Conservation (phyloP, 345 rosid genomes). For the Excoecaria agallocha region DNA sequence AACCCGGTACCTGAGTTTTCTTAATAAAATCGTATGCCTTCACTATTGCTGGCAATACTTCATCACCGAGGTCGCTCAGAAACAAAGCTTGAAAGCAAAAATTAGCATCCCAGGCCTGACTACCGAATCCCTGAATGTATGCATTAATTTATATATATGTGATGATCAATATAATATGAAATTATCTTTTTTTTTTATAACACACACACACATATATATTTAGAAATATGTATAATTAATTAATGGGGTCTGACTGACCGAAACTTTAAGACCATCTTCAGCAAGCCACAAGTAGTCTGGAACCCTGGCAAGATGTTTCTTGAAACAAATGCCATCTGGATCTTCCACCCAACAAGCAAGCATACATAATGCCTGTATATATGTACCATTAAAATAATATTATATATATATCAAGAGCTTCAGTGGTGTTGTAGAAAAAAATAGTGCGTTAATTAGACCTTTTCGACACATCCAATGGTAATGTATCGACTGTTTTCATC, state of each 20-base stretch:
- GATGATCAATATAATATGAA: too few relatives aligned
- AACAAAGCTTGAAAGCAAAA: conserved; percentile 45
- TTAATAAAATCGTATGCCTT: conserved; percentile 42
- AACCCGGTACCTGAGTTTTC: conserved; percentile 43
- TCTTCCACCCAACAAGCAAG: conserved; percentile 75
- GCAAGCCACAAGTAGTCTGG: conserved; percentile 60
- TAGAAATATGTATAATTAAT: neutral
- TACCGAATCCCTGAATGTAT: conserved; percentile 45
- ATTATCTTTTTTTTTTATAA: too few relatives aligned
- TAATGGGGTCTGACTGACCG: conserved; percentile 25
- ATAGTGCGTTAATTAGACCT: neutral
- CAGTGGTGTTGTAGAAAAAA: neutral
- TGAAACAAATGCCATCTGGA: conserved; percentile 48
- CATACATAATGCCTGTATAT: conserved; percentile 50
- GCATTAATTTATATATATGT: neutral
- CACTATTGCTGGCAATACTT: conserved; percentile 30
- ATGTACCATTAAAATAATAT: neutral
- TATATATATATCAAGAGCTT: too few relatives aligned
- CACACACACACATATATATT: too few relatives aligned
- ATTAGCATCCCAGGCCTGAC: conserved; percentile 63
- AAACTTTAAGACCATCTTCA: conserved; percentile 72
- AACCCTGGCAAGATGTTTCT: conserved; percentile 55
- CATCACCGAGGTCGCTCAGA: conserved; percentile 36
- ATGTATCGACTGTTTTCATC: conserved; percentile 38
- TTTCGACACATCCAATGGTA: conserved; percentile 36